phyloP scores from a whole-genome alignment of 768 basidiomycete genomes.

The Zangia roseola region DNA sequence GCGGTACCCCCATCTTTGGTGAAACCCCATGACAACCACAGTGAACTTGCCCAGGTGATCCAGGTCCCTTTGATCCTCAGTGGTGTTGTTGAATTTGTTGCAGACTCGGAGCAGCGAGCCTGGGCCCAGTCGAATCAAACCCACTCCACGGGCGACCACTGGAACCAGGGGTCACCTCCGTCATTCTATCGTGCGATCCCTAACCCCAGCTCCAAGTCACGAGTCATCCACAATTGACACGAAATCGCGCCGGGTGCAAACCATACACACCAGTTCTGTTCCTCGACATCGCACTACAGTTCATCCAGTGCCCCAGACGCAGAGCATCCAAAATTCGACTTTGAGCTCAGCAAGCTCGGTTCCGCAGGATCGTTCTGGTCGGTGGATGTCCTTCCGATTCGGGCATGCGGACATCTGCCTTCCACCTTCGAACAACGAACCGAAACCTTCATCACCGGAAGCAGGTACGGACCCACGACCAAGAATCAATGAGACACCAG shows the following conservation, averaged over 20 bases:
- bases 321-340: constrained; percentile 10
- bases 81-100: constrained; percentile 4
- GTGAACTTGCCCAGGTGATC: constrained; percentile 11
- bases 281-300: not conserved
- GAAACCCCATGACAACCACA: not conserved
- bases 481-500: not conserved
- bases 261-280: not conserved
- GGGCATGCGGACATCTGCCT: constrained; percentile 19
- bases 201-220: not conserved
- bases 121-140: constrained; percentile 5
- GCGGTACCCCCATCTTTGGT: not conserved
- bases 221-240: not conserved
- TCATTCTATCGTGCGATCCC: not conserved
- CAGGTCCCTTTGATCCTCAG: not conserved
- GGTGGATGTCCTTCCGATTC: constrained; percentile 28
- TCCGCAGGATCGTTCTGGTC: not conserved
- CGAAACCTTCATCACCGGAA: not conserved
- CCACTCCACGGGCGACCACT: not conserved
- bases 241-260: not conserved
- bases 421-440: not conserved
- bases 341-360: not conserved
- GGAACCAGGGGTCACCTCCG: not conserved
- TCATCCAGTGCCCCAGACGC: not conserved
- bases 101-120: constrained; percentile 14
- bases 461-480: not conserved